Evolutionary conservation across 140 eudicot genomes (phyloP).

Genomic region (Ambrosia hybrid): DNA sequence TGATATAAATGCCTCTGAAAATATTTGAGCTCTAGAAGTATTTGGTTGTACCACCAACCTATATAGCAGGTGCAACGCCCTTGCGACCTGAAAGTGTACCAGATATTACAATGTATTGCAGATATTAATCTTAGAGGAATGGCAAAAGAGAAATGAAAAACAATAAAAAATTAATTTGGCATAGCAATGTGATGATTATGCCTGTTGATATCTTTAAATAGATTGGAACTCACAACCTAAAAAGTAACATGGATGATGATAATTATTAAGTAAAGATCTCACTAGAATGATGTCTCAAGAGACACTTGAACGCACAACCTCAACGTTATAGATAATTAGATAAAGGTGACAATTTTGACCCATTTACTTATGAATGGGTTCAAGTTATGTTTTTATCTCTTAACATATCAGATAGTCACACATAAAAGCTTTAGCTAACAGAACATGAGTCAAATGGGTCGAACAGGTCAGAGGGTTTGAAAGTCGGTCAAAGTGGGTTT

Average conservation of each 20-base stretch:
- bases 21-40: constrained; percentile 80
- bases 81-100: constrained; percentile 71
- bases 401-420: too few species aligned
- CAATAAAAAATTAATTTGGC: not conserved
- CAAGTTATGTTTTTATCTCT: too few species aligned
- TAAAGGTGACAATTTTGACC: not conserved
- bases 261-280: not conserved
- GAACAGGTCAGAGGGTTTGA: not conserved
- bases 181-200: constrained; percentile 7
- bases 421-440: not conserved
- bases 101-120: constrained; percentile 14
- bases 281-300: constrained; percentile 17
- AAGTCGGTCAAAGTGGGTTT: not conserved
- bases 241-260: not conserved
- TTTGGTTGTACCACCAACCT: constrained; percentile 97
- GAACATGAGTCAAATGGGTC: not conserved
- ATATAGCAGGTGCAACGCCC: constrained; percentile 82
- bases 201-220: constrained; percentile 13
- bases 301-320: too few species aligned
- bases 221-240: constrained; percentile 19
- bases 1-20: constrained; percentile 89
- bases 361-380: not conserved
- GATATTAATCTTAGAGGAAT: constrained; percentile 13
- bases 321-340: too few species aligned
- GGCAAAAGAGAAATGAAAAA: not conserved